Evolutionary conservation across 2,329 filamentous ascomycete species (phyloP).

Genomic region (Ophiostoma tasmaniense): DNA sequence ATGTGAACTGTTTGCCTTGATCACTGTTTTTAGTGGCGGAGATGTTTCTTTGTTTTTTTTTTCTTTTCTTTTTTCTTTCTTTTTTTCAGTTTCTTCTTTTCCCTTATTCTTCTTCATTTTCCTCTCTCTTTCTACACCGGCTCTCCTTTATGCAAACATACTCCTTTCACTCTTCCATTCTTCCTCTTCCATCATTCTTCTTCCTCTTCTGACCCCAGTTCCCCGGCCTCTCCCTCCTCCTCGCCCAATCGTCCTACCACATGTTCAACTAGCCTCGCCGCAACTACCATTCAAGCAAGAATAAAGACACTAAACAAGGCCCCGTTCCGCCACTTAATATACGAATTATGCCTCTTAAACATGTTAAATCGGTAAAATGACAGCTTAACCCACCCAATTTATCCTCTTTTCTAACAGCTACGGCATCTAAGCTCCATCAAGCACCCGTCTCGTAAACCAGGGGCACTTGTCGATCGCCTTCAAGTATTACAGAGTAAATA

Average conservation of each 20-base stretch:
- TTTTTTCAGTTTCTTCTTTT: not conserved
- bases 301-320: not conserved
- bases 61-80: not conserved
- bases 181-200: constrained; percentile 1
- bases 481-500: not conserved
- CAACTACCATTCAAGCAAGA: not conserved
- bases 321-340: not conserved
- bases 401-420: not conserved
- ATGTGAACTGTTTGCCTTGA: not conserved
- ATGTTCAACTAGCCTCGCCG: constrained; percentile 8
- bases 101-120: not conserved
- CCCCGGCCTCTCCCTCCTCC: constrained; percentile 9
- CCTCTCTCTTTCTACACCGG: no score
- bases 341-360: not conserved
- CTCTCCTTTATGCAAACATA: not conserved
- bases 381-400: not conserved
- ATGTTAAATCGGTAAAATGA: not conserved
- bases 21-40: not conserved
- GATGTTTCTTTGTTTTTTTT: not conserved
- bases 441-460: not conserved
- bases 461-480: not conserved
- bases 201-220: constrained; percentile 4
- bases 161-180: not conserved
- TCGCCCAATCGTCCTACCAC: constrained; percentile 19
- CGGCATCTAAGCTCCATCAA: not conserved